Conservation (phyloP, 1,284 basidiomycete species). For the Entoloma clypeatum region DNA sequence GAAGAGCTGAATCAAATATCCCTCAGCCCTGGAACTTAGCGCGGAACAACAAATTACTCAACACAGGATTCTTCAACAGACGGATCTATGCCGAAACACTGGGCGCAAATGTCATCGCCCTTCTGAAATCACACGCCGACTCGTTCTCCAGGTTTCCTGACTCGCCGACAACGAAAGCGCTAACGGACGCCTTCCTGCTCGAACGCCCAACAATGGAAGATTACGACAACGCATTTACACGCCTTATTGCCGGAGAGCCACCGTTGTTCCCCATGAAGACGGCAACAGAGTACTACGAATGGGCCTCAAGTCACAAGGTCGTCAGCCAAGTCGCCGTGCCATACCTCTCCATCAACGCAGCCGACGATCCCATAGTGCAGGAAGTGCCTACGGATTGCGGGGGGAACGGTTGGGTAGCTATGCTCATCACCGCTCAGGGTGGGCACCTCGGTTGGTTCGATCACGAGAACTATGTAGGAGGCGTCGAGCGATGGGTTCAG, state of each 20-base stretch:
- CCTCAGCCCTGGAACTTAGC: slow-evolving; percentile 49
- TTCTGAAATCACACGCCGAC: slow-evolving; percentile 58
- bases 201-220: slow-evolving; percentile 50
- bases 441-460: slow-evolving; percentile 96
- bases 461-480: slow-evolving; percentile 31
- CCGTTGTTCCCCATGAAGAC: slow-evolving; percentile 74
- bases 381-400: slow-evolving; percentile 54
- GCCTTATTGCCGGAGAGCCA: slow-evolving; percentile 69
- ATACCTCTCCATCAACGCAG: slow-evolving; percentile 79
- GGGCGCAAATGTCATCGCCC: slow-evolving; percentile 68
- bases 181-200: slow-evolving; percentile 40
- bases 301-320: slow-evolving; percentile 52
- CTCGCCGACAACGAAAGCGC: slow-evolving; percentile 43
- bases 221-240: slow-evolving; percentile 66
- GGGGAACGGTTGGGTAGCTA: slow-evolving; percentile 60
- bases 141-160: slow-evolving; percentile 41
- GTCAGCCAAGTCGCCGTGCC: slow-evolving; percentile 59
- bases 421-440: slow-evolving; percentile 72
- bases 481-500: slow-evolving; percentile 61
- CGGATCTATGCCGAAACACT: slow-evolving; percentile 78
- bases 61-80: slow-evolving; percentile 62
- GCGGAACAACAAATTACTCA: no score
- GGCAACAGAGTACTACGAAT: slow-evolving; percentile 77
- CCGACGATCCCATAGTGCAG: slow-evolving; percentile 85
- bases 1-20: slow-evolving; percentile 58